Evolutionary conservation across 495 filamentous ascomycete species (phyloP), one percentile per base, ranked within the genome.

Genomic region (Talaromyces wortmannii): DNA sequence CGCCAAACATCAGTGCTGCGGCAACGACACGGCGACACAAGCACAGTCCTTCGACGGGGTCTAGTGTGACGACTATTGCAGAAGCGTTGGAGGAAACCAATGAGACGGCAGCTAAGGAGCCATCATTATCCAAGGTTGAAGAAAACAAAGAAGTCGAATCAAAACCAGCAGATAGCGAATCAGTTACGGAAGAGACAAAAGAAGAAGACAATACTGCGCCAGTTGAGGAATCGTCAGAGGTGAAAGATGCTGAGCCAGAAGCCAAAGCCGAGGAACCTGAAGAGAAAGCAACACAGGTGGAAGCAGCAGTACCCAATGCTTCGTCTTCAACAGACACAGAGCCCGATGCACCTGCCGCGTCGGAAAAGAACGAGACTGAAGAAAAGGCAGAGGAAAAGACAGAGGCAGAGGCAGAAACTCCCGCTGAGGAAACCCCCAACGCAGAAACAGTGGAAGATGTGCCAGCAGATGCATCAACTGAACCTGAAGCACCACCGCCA

Each of bases 11-110:
- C 63, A 77, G 59, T 64, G 80, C 67, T 51, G 79, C 83, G 51
- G 85, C 83, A 55, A 90, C 86, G 61, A 89, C 86, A 23, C 77
- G 86, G 55, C 76, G 87, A 16, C 86, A 89, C 69, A 90, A 86
- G 65, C 78, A 82, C 59, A 87, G 83, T 63, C 86, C 88, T 18
- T 89, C 86, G 16, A 84, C 81, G n/a, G 86, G 85, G n/a, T 88
- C 83, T 52, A 78, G 81, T 7, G 83, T 90, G 31, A 80, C 80
- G 2, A 87, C 87, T 1, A 89, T 91, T 32, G 72, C 79, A 16
- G 88, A 91, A 66, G 80, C 82, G 30, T 79, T 84, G 23, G 88
- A 91, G 61, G 88, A 91, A 54, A 74, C 82, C 36, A 72, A 78
- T 12, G 63, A 65, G 0, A 17, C 44, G 6, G 51, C 59, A 2